Conservation (phyloP, 2,329 filamentous ascomycete genomes). For the Pseudopyricularia cyperi region DNA sequence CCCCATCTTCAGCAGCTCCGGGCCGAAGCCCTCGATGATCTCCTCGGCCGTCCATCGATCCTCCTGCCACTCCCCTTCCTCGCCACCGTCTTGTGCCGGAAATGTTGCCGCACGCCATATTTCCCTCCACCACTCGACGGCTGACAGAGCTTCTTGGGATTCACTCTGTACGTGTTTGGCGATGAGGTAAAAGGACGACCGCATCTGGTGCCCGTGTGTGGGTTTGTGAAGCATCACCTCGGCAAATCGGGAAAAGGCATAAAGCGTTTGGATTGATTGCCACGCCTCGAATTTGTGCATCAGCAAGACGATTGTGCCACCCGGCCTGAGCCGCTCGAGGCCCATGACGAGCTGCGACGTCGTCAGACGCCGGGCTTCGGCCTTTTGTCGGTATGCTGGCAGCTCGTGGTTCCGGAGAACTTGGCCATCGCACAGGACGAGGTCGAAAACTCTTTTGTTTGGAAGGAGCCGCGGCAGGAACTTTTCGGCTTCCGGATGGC, state of each 20-base stretch:
- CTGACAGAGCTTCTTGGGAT: conserved; percentile 15
- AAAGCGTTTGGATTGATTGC: conserved; percentile 3
- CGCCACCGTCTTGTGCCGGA: conserved; percentile 13
- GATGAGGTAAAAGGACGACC: conserved; percentile 40
- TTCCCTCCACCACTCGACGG: conserved; percentile 25
- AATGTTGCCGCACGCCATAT: conserved; percentile 27
- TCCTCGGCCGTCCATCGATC: conserved; percentile 6
- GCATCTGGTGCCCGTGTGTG: conserved; percentile 19
- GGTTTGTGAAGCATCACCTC: conserved; percentile 31
- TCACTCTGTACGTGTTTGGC: conserved; percentile 25
- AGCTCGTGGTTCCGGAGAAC: conserved; percentile 26
- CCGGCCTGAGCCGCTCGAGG: conserved; percentile 27
- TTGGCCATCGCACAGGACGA: conserved; percentile 34
- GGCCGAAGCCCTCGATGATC: conserved; percentile 22
- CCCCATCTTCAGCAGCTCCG: conserved; percentile 16
- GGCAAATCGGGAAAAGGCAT: conserved; percentile 22
- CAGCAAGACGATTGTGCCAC: conserved; percentile 37
- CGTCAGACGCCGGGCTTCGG: conserved; percentile 23
- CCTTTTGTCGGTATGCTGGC: conserved; percentile 16
- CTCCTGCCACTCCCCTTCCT: conserved; percentile 4
- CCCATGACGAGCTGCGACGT: conserved; percentile 28
- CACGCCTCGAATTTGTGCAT: conserved; percentile 33
- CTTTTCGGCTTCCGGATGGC: conserved; percentile 15
- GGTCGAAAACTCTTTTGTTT: conserved; percentile 28
- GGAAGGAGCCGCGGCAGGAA: conserved; percentile 14